Percentiles rank a stretch among this genome's conserved stretches.
These are phyloP conservation scores for Leccinum broughii DNA, from an alignment of 768 basidiomycete species.

Conservation along the genomic window DNA sequence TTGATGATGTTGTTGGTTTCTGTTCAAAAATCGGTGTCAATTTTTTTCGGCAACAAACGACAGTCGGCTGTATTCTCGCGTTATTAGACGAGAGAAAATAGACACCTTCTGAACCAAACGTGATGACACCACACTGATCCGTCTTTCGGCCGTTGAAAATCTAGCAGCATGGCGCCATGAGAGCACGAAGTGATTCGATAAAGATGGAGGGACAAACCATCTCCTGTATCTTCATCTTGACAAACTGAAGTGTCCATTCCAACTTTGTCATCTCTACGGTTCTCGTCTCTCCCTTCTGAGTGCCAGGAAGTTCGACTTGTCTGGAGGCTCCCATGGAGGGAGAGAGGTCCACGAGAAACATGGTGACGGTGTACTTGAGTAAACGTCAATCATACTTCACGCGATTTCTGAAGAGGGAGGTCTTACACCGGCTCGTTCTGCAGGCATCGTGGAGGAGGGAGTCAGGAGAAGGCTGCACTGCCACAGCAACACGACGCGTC, in stretches of 20 bases:
- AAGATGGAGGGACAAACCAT: slow-evolving; percentile 54
- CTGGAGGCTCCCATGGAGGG: slow-evolving; percentile 76
- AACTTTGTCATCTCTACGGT: slow-evolving; percentile 71
- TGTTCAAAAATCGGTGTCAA: slow-evolving; percentile 23
- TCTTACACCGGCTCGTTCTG: slow-evolving; percentile 78
- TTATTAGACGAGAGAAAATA: not conserved
- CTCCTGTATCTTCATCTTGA: slow-evolving; percentile 88
- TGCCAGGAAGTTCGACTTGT: slow-evolving; percentile 55
- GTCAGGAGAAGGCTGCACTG: slow-evolving; percentile 9
- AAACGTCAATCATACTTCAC: slow-evolving; percentile 3
- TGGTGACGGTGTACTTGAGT: slow-evolving; percentile 75
- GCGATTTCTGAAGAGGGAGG: not conserved
- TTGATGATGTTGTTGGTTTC: slow-evolving; percentile 70
- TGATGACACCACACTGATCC: slow-evolving; percentile 87
- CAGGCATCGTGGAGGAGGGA: slow-evolving; percentile 53
- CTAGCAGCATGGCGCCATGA: slow-evolving; percentile 39
- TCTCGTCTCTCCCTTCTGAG: slow-evolving; percentile 50
- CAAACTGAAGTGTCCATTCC: slow-evolving; percentile 81
- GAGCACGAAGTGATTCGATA: not conserved
- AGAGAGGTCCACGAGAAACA: slow-evolving; percentile 89
- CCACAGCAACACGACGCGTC: slow-evolving; percentile 27
- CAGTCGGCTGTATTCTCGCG: not conserved
- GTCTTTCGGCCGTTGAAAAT: slow-evolving; percentile 92
- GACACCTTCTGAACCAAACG: slow-evolving; percentile 80
- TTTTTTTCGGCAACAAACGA: not conserved